These are phyloP conservation scores for Pyrenochaeta sp. DNA, from an alignment of 2,329 filamentous ascomycete species.

Conservation along the genomic window DNA sequence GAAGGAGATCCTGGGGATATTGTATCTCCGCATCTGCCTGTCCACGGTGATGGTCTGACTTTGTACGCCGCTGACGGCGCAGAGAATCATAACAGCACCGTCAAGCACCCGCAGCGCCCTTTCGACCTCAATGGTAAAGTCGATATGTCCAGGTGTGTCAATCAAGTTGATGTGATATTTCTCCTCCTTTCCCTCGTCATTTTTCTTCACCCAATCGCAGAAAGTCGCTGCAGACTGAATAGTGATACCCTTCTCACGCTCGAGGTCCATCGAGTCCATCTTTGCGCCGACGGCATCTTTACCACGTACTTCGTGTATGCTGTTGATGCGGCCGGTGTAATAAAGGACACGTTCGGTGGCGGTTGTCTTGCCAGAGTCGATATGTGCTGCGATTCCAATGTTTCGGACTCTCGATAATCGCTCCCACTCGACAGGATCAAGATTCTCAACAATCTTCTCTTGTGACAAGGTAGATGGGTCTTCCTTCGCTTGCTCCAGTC, in stretches of 20 bases:
- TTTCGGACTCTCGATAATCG: constrained; percentile 86
- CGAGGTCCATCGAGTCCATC: constrained; percentile 99
- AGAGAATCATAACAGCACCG: constrained; percentile 97
- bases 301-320: constrained; percentile 95
- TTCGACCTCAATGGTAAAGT: constrained; percentile 99
- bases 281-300: constrained; percentile 96
- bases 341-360: constrained; percentile 95
- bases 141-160: constrained; percentile 97
- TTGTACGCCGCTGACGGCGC: constrained; percentile 95
- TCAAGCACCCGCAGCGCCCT: constrained; percentile 92
- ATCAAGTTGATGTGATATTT: constrained; percentile 98
- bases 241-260: constrained; percentile 98
- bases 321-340: constrained; percentile 96
- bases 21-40: constrained; percentile 98
- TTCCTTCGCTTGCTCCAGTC: constrained; percentile 63
- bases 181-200: constrained; percentile 76
- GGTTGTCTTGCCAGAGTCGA: constrained; percentile 98
- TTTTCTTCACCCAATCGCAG: constrained; percentile 91
- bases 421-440: constrained; percentile 79
- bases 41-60: constrained; percentile 98
- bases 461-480: constrained; percentile 67
- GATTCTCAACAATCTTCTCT: constrained; percentile 77
- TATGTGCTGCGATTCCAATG: constrained; percentile 98
- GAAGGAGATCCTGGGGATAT: constrained; percentile 93
- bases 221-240: constrained; percentile 99